Evolutionary conservation across 2,329 filamentous ascomycete genomes (phyloP), one percentile per base, ranked within the genome.

Genomic region (Colletotrichum scovillei): DNA sequence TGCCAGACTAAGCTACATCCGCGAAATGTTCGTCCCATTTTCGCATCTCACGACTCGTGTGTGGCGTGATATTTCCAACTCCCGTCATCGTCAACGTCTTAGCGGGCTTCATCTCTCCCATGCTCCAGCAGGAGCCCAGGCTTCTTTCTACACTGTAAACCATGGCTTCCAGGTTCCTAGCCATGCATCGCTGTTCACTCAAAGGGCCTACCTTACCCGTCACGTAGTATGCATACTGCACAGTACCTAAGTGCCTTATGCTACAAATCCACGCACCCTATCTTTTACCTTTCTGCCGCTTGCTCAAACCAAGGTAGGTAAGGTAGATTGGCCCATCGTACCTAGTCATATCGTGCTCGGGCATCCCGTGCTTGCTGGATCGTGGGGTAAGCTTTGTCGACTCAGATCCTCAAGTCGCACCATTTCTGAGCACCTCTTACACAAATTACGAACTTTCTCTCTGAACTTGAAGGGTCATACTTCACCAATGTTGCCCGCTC

Each of bases 21-120:
- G 32, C 46, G 38, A 63, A 69, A 69, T 69, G 70, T 73, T 73
- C 66, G 70, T 73, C 70, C 66, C 70, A 64, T 64, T 64, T 49
- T 52, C 60, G 12, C 46, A 59, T 42, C 59, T 24, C 70, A 49
- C 70, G 70, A 73, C 70, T 73, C 70, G 66, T 22, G 59, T 16
- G 55, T 73, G 70, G 70, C 70, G 70, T 73, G 70, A 73, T 69
- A 65, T 60, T n/a, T 35, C 22, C 53, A 56, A 69, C 22, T 68
- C 49, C 57, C 65, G 38, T 53, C 57, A 52, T 68, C 26, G 69
- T 57, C 64, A 63, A 71, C 56, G 35, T 56, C 69, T 62, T 71
- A 67, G 63, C 57, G 49, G 42, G 56, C 56, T 62, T 63, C 46
- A 62, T 59, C 57, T 26, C 56, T 49, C 38, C 49, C n/a, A 32